These are phyloP conservation scores for Glycine tomentella DNA, from an alignment of 306 rosid genomes.

Conservation along the genomic window DNA sequence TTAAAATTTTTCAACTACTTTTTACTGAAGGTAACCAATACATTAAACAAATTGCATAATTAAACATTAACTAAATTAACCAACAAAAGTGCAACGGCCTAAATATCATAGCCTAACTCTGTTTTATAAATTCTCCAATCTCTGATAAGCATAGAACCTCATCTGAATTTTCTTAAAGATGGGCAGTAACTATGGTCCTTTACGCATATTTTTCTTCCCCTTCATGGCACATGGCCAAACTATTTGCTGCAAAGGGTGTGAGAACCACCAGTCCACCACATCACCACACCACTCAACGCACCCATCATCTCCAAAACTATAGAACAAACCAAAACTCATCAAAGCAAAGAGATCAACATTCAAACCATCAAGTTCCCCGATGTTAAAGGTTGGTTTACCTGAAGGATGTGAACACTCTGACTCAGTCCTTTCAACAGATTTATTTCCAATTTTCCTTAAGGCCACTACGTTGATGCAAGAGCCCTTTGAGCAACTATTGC, in stretches of 20 bases:
- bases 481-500: conserved; percentile 44
- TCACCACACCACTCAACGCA: conserved; percentile 33
- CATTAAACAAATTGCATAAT: too few species aligned
- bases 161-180: not conserved
- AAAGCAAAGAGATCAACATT: not conserved
- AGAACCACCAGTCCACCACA: not conserved
- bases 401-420: conserved; percentile 45
- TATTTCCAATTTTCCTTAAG: not conserved
- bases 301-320: conserved; percentile 40
- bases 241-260: not conserved
- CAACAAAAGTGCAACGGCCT: too few species aligned
- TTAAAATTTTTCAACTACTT: too few species aligned
- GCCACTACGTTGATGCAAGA: conserved; percentile 37
- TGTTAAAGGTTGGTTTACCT: conserved; percentile 41
- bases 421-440: conserved; percentile 17
- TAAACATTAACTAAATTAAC: too few species aligned
- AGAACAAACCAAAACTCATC: not conserved
- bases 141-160: too few species aligned
- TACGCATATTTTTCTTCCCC: not conserved
- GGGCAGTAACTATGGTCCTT: not conserved
- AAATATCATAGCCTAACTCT: too few species aligned
- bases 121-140: too few species aligned
- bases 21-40: too few species aligned
- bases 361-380: conserved; percentile 44
- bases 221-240: not conserved